Evolutionary conservation across 2,329 filamentous ascomycete species (phyloP).

Genomic region (Lomentospora prolificans): DNA sequence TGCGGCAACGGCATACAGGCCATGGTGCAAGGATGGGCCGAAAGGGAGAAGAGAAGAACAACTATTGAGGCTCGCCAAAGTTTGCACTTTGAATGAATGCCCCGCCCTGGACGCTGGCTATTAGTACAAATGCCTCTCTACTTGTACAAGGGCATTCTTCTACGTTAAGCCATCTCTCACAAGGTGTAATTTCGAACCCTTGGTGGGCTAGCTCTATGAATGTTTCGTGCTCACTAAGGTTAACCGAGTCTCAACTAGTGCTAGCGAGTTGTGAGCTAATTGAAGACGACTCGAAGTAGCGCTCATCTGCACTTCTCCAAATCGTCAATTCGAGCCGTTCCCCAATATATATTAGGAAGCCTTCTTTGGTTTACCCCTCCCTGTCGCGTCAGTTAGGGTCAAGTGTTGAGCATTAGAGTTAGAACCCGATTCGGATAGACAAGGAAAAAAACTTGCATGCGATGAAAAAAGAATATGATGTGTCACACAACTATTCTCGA

Average conservation of each 20-base stretch:
- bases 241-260: not conserved
- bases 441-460: not conserved
- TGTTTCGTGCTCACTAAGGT: not conserved
- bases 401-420: not conserved
- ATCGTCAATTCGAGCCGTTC: no score
- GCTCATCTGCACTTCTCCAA: no score
- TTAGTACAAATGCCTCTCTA: no score
- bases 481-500: not conserved
- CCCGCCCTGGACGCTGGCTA: no score
- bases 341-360: no score
- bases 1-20: no score
- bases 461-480: not conserved
- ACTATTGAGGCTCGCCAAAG: no score
- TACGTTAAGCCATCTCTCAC: not conserved
- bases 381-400: not conserved
- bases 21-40: no score
- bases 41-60: no score
- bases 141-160: not conserved
- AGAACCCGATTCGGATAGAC: not conserved
- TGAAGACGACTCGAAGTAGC: no score
- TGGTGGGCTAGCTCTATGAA: not conserved
- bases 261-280: no score
- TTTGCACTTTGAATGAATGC: no score
- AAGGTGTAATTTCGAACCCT: not conserved
- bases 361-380: not conserved